Evolutionary conservation across 306 rosid species (phyloP), one percentile per base, ranked within the genome.

Genomic region (Astragalus glycyphyllos): DNA sequence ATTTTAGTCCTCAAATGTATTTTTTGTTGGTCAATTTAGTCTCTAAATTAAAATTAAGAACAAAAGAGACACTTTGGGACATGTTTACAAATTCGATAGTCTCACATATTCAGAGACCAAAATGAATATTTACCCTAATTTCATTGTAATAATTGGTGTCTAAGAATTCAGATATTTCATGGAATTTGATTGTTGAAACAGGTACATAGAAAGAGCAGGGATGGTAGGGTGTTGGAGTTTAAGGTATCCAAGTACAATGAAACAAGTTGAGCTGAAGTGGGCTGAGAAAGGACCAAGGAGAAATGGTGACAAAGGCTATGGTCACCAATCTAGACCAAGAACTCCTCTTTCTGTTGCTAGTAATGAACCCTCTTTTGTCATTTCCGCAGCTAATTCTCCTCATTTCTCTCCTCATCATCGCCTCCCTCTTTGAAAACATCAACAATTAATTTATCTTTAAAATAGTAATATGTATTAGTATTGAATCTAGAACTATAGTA

Each of bases 181-280:
- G 44, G 40, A 55, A 65, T 64, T 42, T 72, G 42, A 16, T 31
- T 62, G 23, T 12, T 57, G 73, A 8, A 61, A 26, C 71, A 92
- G 98, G 86, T 90, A 90, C 80, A 88, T 88, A 64, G 84, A 75
- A 41, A 85, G 81, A 72, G 95, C 98, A 6, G 96, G 96, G 61
- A 58, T 69, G 26, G 8, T 78, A 41, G 79, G 92, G 8, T 88
- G 91, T 57, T 85, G 69, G 8, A 68, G 81, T 29, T 83, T 86
- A 75, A 81, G 90, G 82, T 90, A 85, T 71, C 85, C 92, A 26
- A 68, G 55, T 1, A 67, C 65, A 29, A 20, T 85, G 84, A 92
- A 82, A 86, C 85, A 79, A 23, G 82, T 59, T 17, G 98, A 92
- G 86, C 76, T 86, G 2, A 79, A 77, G 63, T 92, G 97, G 96